Conservation (phyloP, 305 asterid species). For the Fraxinus greggii region DNA sequence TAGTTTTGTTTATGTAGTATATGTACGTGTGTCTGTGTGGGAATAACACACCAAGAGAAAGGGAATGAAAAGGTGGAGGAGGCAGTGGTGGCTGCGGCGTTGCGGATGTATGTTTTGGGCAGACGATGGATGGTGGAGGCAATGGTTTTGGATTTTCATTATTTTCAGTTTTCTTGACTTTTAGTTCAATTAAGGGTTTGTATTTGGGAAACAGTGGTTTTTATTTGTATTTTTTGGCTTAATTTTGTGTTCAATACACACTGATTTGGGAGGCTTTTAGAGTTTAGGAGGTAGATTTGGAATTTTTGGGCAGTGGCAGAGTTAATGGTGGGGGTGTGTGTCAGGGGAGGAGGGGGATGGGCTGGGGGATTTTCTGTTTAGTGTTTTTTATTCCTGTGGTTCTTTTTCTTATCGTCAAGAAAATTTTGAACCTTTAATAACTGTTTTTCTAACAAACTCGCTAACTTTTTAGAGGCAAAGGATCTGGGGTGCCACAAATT, state of each 20-base stretch:
- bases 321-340: background rate
- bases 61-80: background rate
- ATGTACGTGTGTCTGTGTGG: background rate
- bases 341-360: background rate
- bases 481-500: background rate
- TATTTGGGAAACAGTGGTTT: background rate
- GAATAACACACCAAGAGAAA: background rate
- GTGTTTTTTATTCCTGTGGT: background rate
- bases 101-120: background rate
- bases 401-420: background rate
- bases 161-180: background rate
- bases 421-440: background rate
- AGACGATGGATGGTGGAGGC: background rate
- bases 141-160: background rate
- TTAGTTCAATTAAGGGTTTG: background rate
- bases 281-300: background rate
- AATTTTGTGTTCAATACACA: background rate
- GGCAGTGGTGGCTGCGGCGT: background rate
- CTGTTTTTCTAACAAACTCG: background rate
- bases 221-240: background rate
- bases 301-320: background rate
- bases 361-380: background rate
- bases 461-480: background rate
- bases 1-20: background rate
- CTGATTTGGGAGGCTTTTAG: background rate